A percentile compares a stretch with the other conserved stretches of the same genome.
Conservation (phyloP, 345 rosid genomes). For the Linum tenue region DNA sequence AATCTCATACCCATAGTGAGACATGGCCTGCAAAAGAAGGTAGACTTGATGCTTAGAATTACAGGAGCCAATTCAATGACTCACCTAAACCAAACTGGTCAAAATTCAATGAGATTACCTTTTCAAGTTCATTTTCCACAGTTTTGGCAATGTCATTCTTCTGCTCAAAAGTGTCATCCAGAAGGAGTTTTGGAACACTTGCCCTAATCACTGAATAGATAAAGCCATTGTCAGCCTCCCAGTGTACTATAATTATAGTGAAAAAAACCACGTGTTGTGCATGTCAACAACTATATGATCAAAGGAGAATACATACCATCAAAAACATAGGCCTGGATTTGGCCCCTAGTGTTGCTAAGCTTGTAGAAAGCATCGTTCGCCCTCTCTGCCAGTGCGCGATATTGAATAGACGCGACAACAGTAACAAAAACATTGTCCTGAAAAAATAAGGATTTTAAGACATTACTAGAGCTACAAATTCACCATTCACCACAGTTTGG, state of each 20-base stretch:
- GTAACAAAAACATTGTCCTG: slow-evolving; percentile 7
- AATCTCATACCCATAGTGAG: neutral
- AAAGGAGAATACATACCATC: neutral
- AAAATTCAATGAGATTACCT: neutral
- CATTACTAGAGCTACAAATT: too few species aligned
- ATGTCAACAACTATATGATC: too few species aligned
- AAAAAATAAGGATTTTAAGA: neutral
- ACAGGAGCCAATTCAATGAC: neutral
- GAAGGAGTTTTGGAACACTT: neutral
- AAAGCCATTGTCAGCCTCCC: neutral
- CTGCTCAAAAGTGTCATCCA: slow-evolving; percentile 4
- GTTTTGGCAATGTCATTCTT: slow-evolving; percentile 3
- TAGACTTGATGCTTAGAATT: neutral
- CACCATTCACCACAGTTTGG: neutral
- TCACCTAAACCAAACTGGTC: neutral
- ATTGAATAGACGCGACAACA: slow-evolving; percentile 1
- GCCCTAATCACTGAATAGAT: slow-evolving; percentile 2
- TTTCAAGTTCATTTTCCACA: slow-evolving; percentile 4
- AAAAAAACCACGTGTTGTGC: too few species aligned
- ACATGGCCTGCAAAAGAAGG: slow-evolving; percentile 1
- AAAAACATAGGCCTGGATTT: slow-evolving; percentile 5
- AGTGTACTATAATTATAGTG: too few species aligned
- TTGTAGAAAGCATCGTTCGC: slow-evolving; percentile 3
- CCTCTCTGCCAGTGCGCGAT: slow-evolving; percentile 1
- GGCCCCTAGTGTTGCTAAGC: slow-evolving; percentile 6